Percentiles rank a stretch among this genome's conserved stretches.
Evolutionary conservation across 257 asterid genomes (phyloP).

Genomic region (Galeopsis tetrahit): DNA sequence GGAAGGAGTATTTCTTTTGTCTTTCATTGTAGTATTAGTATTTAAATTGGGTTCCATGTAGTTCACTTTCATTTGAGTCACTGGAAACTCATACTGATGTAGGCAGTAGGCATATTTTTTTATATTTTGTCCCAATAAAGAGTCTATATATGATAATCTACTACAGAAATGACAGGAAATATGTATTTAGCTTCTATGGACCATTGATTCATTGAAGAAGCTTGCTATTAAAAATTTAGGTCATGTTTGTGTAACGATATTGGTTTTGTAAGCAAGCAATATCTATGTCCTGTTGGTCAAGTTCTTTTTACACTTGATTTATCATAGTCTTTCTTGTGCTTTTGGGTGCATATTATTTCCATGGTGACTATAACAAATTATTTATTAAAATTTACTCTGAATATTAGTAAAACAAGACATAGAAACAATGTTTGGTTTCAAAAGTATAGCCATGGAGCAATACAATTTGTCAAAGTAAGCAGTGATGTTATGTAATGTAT

Average conservation of each 20-base stretch:
- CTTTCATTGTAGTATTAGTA: too few relatives aligned
- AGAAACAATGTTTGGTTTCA: neutral
- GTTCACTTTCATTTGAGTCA: neutral
- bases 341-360: too few relatives aligned
- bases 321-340: too few relatives aligned
- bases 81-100: neutral
- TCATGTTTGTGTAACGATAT: neutral
- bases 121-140: neutral
- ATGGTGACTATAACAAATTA: too few relatives aligned
- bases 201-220: neutral
- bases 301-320: neutral
- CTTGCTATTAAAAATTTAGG: neutral
- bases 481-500: neutral
- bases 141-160: neutral
- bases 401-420: neutral
- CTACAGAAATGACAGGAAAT: neutral
- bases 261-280: neutral
- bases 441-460: neutral
- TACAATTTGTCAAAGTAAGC: slow-evolving; percentile 4
- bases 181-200: neutral
- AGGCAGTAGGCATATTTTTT: neutral
- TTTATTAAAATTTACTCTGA: too few relatives aligned
- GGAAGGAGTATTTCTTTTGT: neutral
- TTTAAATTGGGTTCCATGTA: neutral
- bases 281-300: neutral